phyloP scores from a whole-genome alignment of 2,329 filamentous ascomycete genomes.

The Thyridium curvatum region DNA sequence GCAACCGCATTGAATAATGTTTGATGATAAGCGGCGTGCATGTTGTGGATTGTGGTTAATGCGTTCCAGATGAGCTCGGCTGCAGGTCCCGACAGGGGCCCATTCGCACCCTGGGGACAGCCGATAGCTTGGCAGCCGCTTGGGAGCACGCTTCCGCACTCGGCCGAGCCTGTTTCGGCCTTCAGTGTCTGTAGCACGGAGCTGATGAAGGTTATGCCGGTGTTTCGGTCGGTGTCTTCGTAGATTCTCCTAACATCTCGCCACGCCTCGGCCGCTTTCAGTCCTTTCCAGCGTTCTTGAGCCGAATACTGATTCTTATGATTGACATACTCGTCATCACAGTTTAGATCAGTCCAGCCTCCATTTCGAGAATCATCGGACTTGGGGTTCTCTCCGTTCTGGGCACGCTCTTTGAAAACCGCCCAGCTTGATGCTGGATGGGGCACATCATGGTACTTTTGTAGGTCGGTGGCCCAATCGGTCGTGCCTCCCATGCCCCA shows the following conservation, averaged over 20 bases:
- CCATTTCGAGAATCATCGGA: no score
- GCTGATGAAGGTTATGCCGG: slow-evolving; percentile 6
- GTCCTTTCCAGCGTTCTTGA: slow-evolving; percentile 14
- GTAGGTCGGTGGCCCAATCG: slow-evolving; percentile 17
- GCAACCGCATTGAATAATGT: slow-evolving; percentile 7
- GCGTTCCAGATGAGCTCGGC: slow-evolving; percentile 13
- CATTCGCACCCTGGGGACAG: slow-evolving; percentile 1
- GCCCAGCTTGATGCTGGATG: slow-evolving; percentile 7
- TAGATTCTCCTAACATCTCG: slow-evolving; percentile 15
- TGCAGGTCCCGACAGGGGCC: slow-evolving; percentile 7
- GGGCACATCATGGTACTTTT: slow-evolving; percentile 12
- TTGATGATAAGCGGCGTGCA: slow-evolving; percentile 9
- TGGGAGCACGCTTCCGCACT: neutral
- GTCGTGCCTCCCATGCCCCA: slow-evolving; percentile 12
- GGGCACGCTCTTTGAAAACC: neutral
- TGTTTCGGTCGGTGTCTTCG: slow-evolving; percentile 6
- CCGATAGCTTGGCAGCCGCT: slow-evolving; percentile 5
- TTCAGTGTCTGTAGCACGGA: slow-evolving; percentile 7
- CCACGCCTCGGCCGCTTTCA: slow-evolving; percentile 19
- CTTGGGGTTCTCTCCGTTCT: neutral
- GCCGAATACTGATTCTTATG: slow-evolving; percentile 2
- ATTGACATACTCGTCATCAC: slow-evolving; percentile 7
- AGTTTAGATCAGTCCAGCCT: slow-evolving; percentile 17
- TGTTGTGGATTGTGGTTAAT: slow-evolving; percentile 7
- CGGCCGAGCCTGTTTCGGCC: neutral